Evolutionary conservation across 169 alveolate species (phyloP), one percentile per base, ranked within the genome.

Genomic region (Babesia bovis): DNA sequence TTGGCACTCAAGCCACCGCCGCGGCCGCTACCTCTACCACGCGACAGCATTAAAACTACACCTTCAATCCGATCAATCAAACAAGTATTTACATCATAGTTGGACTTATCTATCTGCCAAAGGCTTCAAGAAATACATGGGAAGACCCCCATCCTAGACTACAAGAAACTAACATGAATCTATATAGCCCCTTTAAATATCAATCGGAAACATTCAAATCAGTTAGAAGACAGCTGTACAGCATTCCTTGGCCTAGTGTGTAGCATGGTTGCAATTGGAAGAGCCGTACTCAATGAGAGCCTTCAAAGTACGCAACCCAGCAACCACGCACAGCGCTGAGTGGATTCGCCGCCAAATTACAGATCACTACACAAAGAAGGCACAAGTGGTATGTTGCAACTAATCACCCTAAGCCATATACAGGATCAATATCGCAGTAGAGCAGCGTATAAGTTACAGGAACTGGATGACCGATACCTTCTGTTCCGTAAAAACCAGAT

Each of bases 351-450:
- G 91, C 59, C 93, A 88, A 55, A 88, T 88, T 51, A 83, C 90
- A 23, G 93, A 88, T 40, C 45, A 91, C 30, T 88, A 88, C 58
- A 81, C 83, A 10, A 30, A 74, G 33, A 84, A 84, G 69, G 88
- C 90, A 30, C 85, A 88, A 52, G 53, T 78, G 61, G 87, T 78
- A 23, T 13, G 83, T 49, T 35, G 2, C 17, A 4, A 0, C 1
- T 1, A 26, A 35, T 17, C 32, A 30, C 12, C 25, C 23, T 32
- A 4, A 10, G 42, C 38, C 4, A 35, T 2, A 4, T 38, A 19
- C 66, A 84, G 89, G 93, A 88, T 65, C 83, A 88, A 63, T 88
- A 88, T 77, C 81, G 93, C 84, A 88, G 93, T 82, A 68, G 93
- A 21, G 85, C 93, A 2, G 93, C 93, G 36, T 88, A 84, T 60